Evolutionary conservation across 2,329 filamentous ascomycete genomes (phyloP).

Genomic region (Paecilomyces variotii): DNA sequence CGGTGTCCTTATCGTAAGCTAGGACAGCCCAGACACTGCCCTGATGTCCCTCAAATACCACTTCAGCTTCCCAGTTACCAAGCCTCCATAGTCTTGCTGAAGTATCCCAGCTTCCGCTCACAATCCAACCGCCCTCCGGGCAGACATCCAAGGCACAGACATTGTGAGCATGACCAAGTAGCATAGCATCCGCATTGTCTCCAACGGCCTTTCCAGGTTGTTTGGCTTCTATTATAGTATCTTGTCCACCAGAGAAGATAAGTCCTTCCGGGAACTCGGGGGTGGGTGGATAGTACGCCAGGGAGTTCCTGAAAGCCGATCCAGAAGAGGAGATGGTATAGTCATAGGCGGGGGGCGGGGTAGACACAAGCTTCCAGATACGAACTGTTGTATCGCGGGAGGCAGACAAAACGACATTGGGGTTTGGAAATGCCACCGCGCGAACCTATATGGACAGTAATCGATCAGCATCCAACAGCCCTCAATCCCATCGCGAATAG

Average conservation of each 20-base stretch:
- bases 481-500: constrained; percentile 65
- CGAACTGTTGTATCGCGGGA: constrained; percentile 89
- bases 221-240: constrained; percentile 86
- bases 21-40: constrained; percentile 88
- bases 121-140: constrained; percentile 62
- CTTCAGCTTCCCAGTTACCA: constrained; percentile 73
- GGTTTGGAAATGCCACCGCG: constrained; percentile 67
- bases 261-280: constrained; percentile 66
- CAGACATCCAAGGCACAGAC: constrained; percentile 80
- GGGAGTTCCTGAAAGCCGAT: constrained; percentile 76
- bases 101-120: constrained; percentile 91
- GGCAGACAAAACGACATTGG: constrained; percentile 68
- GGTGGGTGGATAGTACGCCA: constrained; percentile 68
- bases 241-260: constrained; percentile 79
- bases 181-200: constrained; percentile 74
- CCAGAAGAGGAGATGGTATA: constrained; percentile 71
- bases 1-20: constrained; percentile 67
- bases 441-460: constrained; percentile 58
- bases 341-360: constrained; percentile 64
- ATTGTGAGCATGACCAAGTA: constrained; percentile 80
- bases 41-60: constrained; percentile 66
- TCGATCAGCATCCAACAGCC: constrained; percentile 54
- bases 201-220: constrained; percentile 58
- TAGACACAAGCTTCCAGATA: constrained; percentile 65
- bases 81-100: constrained; percentile 80